Evolutionary conservation across 2,329 filamentous ascomycete species (phyloP).

Genomic region (Ophiostoma himal-ulmi): DNA sequence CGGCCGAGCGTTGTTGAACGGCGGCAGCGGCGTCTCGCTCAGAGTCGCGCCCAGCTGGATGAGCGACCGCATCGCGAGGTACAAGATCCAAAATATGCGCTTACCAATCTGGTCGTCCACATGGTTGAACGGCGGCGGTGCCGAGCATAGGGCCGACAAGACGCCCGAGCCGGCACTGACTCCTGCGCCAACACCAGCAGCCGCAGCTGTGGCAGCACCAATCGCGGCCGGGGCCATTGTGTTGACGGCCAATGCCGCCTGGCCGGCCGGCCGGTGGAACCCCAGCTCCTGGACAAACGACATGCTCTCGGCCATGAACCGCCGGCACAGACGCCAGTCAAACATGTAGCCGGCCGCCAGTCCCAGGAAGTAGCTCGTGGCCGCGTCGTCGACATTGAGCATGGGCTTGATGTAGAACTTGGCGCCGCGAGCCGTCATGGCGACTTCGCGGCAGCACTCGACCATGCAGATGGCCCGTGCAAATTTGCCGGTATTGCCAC

Average conservation of each 20-base stretch:
- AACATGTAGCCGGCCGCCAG: conserved; percentile 62
- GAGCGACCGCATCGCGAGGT: conserved; percentile 69
- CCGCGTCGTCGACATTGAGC: conserved; percentile 51
- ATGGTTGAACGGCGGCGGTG: conserved; percentile 45
- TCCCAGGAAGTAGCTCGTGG: conserved; percentile 70
- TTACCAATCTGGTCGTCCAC: conserved; percentile 68
- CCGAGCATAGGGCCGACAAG: neutral
- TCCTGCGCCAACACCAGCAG: neutral
- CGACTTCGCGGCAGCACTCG: conserved; percentile 64
- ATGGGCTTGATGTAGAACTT: conserved; percentile 44
- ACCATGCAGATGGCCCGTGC: conserved; percentile 60
- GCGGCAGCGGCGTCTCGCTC: conserved; percentile 67
- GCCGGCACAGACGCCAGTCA: conserved; percentile 59
- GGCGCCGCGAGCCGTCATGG: conserved; percentile 59
- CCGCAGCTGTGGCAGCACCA: conserved; percentile 6
- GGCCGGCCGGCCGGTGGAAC: conserved; percentile 44
- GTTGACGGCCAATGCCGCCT: neutral
- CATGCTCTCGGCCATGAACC: conserved; percentile 68
- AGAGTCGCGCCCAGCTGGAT: conserved; percentile 69
- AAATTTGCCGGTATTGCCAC: neutral
- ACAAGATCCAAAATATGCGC: conserved; percentile 78
- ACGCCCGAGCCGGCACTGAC: neutral
- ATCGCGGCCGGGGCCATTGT: neutral
- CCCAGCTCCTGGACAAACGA: conserved; percentile 63
- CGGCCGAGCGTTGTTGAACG: conserved; percentile 66